Percentiles rank a stretch among this genome's conserved stretches.
phyloP scores from a whole-genome alignment of 2,329 filamentous ascomycete genomes.

The Fusarium euwallaceae region DNA sequence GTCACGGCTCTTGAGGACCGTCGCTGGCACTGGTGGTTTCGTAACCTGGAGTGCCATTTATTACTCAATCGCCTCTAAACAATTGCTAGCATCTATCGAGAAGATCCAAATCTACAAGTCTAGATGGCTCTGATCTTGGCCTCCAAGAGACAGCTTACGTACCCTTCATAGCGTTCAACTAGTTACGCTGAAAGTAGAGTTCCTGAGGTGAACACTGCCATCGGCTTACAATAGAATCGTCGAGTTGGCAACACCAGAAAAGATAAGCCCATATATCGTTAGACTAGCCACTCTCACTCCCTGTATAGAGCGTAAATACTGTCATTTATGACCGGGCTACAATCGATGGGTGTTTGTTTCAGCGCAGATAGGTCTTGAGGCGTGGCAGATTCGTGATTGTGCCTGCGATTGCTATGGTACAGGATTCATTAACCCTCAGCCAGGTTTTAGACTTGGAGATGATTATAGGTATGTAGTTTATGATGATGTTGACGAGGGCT shows the following conservation, averaged over 20 bases:
- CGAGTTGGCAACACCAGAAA: neutral
- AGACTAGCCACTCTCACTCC: neutral
- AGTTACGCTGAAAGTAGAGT: neutral
- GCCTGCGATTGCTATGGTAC: neutral
- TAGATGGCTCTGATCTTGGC: neutral
- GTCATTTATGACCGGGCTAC: too few species aligned
- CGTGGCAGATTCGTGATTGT: neutral
- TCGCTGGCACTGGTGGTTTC: neutral
- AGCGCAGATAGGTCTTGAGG: neutral
- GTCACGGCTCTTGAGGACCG: neutral
- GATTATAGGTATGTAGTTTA: neutral
- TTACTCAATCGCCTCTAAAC: neutral
- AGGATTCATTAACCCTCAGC: neutral
- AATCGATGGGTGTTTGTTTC: too few species aligned
- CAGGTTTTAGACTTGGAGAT: neutral
- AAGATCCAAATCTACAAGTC: neutral
- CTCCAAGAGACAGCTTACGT: neutral
- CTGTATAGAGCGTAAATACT: too few species aligned
- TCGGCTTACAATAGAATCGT: neutral
- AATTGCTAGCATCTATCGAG: neutral
- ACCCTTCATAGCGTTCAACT: neutral
- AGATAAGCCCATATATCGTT: neutral
- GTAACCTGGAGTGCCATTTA: too few species aligned
- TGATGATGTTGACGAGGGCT: neutral
- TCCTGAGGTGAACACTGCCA: neutral